phyloP scores from a whole-genome alignment of 192 early-diverging fungal genomes.

The Umbelopsis sp. region DNA sequence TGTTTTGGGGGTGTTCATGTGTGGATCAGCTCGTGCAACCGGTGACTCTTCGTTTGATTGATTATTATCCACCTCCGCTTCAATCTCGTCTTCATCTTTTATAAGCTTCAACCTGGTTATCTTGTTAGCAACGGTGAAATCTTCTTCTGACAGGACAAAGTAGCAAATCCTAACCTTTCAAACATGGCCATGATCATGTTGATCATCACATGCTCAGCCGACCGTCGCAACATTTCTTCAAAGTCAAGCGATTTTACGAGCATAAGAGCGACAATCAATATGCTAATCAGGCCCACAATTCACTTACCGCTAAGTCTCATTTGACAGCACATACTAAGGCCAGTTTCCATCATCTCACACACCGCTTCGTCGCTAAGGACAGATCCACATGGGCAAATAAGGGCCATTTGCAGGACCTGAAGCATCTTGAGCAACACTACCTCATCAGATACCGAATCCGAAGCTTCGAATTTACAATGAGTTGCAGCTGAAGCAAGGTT shows the following conservation, averaged over 20 bases:
- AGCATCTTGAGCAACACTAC: slow-evolving; percentile 91
- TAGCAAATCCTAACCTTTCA: slow-evolving; percentile 57
- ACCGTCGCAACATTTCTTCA: slow-evolving; percentile 72
- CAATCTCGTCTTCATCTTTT: slow-evolving; percentile 20
- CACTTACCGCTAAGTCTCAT: slow-evolving; percentile 75
- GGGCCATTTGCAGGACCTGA: slow-evolving; percentile 73
- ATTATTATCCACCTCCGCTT: slow-evolving; percentile 28
- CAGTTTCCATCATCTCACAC: slow-evolving; percentile 98
- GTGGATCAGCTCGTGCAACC: slow-evolving; percentile 16
- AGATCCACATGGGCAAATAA: slow-evolving; percentile 70
- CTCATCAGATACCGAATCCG: slow-evolving; percentile 93
- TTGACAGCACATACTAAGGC: slow-evolving; percentile 97
- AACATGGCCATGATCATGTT: slow-evolving; percentile 76
- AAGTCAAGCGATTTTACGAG: background rate
- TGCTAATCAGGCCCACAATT: background rate
- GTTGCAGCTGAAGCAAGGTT: slow-evolving; percentile 82
- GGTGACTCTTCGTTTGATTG: background rate
- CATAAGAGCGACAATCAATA: background rate
- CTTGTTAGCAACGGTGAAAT: background rate
- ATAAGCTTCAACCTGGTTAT: slow-evolving; percentile 34
- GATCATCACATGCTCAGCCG: slow-evolving; percentile 81
- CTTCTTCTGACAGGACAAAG: background rate
- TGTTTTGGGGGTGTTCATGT: slow-evolving; percentile 37
- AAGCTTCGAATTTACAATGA: slow-evolving; percentile 95
- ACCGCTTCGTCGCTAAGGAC: slow-evolving; percentile 87